Percentiles rank a stretch among this genome's conserved stretches.
These are phyloP conservation scores for Homolaphlyctis polyrhiza DNA, from an alignment of 371 early-diverging fungal species.

Conservation along the genomic window DNA sequence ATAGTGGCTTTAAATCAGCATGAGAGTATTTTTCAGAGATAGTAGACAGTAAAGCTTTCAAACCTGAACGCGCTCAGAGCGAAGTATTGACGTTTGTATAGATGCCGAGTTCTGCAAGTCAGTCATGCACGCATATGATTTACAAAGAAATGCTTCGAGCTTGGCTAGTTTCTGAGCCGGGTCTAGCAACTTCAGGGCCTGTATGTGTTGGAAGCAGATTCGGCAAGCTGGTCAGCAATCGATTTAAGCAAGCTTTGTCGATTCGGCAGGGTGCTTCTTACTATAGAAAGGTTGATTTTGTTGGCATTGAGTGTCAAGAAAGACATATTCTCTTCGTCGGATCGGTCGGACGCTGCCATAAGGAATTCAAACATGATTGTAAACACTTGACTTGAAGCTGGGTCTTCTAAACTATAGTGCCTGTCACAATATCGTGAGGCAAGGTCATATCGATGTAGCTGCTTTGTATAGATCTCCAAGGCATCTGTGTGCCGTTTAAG, in stretches of 20 bases:
- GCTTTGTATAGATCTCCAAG: constrained; percentile 72
- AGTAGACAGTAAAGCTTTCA: too few relatives aligned
- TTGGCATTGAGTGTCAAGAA: neutral
- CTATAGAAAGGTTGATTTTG: constrained; percentile 30
- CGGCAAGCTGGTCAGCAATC: too few relatives aligned
- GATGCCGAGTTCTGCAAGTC: neutral
- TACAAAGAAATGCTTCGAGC: neutral
- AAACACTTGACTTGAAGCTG: constrained; percentile 58
- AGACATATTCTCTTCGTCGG: constrained; percentile 8
- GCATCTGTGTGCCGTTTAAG: constrained; percentile 86
- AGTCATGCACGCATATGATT: neutral
- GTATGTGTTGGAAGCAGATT: too few relatives aligned
- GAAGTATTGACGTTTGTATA: neutral
- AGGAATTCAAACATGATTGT: constrained; percentile 59
- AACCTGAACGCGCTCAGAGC: constrained; percentile 5
- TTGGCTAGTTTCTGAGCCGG: neutral
- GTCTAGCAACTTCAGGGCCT: neutral
- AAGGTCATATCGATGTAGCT: constrained; percentile 61
- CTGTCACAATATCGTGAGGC: constrained; percentile 73
- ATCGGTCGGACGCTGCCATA: constrained; percentile 34
- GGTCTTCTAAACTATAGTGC: constrained; percentile 51
- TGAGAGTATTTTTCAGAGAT: too few relatives aligned
- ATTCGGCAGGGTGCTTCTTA: too few relatives aligned
- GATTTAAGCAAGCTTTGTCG: too few relatives aligned
- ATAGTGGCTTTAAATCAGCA: too few relatives aligned